These are phyloP conservation scores for Borovskyia barvae DNA, from an alignment of 208 protist species.

Conservation along the genomic window DNA sequence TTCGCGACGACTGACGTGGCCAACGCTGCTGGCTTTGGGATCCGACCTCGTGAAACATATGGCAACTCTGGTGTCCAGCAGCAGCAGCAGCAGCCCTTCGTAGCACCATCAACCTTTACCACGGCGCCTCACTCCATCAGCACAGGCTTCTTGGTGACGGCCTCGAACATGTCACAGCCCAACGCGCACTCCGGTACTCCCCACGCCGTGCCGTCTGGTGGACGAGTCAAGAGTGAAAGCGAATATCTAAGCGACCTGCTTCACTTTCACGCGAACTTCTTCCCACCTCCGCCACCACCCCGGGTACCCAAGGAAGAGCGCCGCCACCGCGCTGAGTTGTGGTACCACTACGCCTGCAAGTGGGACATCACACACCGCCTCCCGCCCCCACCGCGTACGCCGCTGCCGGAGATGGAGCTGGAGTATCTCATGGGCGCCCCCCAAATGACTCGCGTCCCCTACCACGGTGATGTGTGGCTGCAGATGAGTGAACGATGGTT, in stretches of 20 bases:
- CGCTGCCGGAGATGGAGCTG: conserved; percentile 72
- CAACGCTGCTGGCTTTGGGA: conserved; percentile 1
- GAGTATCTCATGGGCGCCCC: conserved; percentile 49
- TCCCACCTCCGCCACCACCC: conserved; percentile 73
- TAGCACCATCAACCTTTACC: too few relatives aligned
- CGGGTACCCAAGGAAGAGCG: conserved; percentile 39
- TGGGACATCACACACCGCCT: conserved; percentile 83
- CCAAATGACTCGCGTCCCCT: conserved; percentile 60
- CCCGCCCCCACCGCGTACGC: conserved; percentile 69
- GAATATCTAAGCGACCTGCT: conserved; percentile 71
- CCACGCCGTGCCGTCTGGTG: not conserved
- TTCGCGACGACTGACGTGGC: not conserved
- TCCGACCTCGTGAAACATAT: not conserved
- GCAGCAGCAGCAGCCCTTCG: too few relatives aligned
- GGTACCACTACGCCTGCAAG: conserved; percentile 81
- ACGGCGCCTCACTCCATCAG: not conserved
- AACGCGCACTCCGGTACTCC: not conserved
- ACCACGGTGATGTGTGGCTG: conserved; percentile 72
- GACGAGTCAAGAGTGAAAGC: conserved; percentile 46
- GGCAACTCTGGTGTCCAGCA: not conserved
- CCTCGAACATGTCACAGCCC: not conserved
- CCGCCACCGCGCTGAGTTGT: conserved; percentile 52
- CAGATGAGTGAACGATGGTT: conserved; percentile 68
- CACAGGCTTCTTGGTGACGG: conserved; percentile 13
- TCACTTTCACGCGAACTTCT: conserved; percentile 82